Base-by-base conservation (phyloP, 257 asterid genomes). In the Gentiana straminea region DNA sequence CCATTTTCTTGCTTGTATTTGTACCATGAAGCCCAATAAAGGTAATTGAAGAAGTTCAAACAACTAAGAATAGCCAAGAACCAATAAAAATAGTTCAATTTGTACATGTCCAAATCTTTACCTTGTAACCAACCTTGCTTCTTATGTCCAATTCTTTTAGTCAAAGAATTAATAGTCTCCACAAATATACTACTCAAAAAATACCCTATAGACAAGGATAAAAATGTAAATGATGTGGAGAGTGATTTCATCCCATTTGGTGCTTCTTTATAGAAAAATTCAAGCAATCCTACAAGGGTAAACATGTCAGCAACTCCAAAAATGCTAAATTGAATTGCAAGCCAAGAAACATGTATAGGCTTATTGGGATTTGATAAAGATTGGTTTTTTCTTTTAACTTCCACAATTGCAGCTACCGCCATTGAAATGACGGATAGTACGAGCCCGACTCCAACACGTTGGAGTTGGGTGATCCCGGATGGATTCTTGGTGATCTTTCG, bases 301-400 rank as follows among this genome's bases (percentile, higher is more conserved):
- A 89, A 89, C 94, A 89, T 86, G 55, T 89, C 95, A 0, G 95
- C 97, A 0, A 89, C 73, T 4, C 97, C 97, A 4, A 89, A 81
- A 36, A 86, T 72, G 0, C 77, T 82, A 8, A 63, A 88, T 57
- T 88, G 97, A 24, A 80, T 77, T 0, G 79, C 59, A 13, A 87
- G 59, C 97, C 97, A 89, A 44, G 69, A 75, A 1, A 89, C 79
- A 11, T 82, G 77, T 13, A 89, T 76, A 1, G 91, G 94, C 52
- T 62, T 60, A 54, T 58, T 82, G 37, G 72, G 51, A 4, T 34
- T 63, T 48, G 10, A 58, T 11, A 73, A 3, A 0, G 84, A 79
- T n/a, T 69, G 84, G n/a, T 72, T 38, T 44, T 64, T 73, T 24
- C 97, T 55, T 61, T 79, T 85, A 1, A 74, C 83, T 52, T 89